These are phyloP conservation scores for Yamadazyma songkhlaensis DNA, from an alignment of 1,139 yeast species.

Conservation along the genomic window DNA sequence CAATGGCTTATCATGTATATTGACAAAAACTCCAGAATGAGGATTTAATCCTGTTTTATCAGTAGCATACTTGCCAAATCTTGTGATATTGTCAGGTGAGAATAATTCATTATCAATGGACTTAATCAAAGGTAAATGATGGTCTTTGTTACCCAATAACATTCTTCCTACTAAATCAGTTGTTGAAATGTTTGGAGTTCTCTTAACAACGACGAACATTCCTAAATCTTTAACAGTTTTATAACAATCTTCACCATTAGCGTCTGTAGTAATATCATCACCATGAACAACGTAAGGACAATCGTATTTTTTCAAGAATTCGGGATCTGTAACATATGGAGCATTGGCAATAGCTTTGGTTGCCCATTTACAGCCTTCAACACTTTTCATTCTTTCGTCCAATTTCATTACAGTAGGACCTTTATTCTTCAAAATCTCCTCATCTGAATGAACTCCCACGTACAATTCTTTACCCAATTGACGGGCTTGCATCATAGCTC, in stretches of 20 bases:
- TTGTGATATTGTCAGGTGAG: slow-evolving; percentile 27
- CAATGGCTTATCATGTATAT: slow-evolving; percentile 22
- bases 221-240: slow-evolving; percentile 79
- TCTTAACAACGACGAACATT: slow-evolving; percentile 81
- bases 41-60: slow-evolving; percentile 60
- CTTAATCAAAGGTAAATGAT: slow-evolving; percentile 48
- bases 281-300: slow-evolving; percentile 95
- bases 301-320: slow-evolving; percentile 66
- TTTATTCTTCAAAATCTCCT: slow-evolving; percentile 74
- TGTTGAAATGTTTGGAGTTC: slow-evolving; percentile 92
- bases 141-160: slow-evolving; percentile 58
- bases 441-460: slow-evolving; percentile 92
- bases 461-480: slow-evolving; percentile 69
- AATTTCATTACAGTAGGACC: slow-evolving; percentile 93
- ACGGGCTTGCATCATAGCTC: slow-evolving; percentile 92
- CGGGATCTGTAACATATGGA: slow-evolving; percentile 93
- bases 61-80: slow-evolving; percentile 59
- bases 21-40: slow-evolving; percentile 60
- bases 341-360: slow-evolving; percentile 72
- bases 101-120: slow-evolving; percentile 30
- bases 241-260: slow-evolving; percentile 91
- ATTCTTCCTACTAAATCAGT: slow-evolving; percentile 95
- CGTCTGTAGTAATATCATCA: slow-evolving; percentile 95
- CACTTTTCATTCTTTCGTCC: slow-evolving; percentile 77
- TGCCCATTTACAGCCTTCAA: slow-evolving; percentile 89